A percentile compares a stretch with the other conserved stretches of the same genome.
Conservation (phyloP, 495 filamentous ascomycete species). For the Baudoinia panamericana region DNA sequence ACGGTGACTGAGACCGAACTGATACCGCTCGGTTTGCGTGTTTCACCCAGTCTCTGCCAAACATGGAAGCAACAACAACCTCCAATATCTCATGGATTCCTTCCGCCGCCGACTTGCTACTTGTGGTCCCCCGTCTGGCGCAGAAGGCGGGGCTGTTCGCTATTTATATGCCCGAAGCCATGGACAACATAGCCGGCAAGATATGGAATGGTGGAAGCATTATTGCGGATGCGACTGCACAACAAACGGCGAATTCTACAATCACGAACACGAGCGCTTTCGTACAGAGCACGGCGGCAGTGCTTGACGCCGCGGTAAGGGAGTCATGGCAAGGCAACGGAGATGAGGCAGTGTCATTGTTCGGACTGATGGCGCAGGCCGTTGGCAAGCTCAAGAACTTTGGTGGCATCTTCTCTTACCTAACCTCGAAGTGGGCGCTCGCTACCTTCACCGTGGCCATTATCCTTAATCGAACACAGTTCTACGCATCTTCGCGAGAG, state of each 20-base stretch:
- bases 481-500: conserved; percentile 79
- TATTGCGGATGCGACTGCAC: conserved; percentile 42
- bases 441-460: conserved; percentile 75
- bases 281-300: conserved; percentile 23
- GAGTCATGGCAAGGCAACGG: conserved; percentile 7
- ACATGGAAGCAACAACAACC: conserved; percentile 3
- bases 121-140: conserved; percentile 46
- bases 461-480: conserved; percentile 78
- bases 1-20: too few relatives aligned
- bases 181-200: conserved; percentile 43
- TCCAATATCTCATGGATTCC: conserved; percentile 20
- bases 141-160: conserved; percentile 46
- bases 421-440: conserved; percentile 89
- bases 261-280: conserved; percentile 24
- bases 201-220: conserved; percentile 42
- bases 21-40: too few relatives aligned
- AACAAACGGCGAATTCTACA: conserved; percentile 26
- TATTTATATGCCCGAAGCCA: conserved; percentile 45
- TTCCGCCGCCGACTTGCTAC: conserved; percentile 20
- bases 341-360: conserved; percentile 13
- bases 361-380: conserved; percentile 6
- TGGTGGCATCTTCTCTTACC: conserved; percentile 80
- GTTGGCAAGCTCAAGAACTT: conserved; percentile 33
- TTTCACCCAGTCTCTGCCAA: conserved; percentile 3
- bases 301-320: conserved; percentile 23